Evolutionary conservation across 345 rosid species (phyloP).

Genomic region (Gossypium raimondii): DNA sequence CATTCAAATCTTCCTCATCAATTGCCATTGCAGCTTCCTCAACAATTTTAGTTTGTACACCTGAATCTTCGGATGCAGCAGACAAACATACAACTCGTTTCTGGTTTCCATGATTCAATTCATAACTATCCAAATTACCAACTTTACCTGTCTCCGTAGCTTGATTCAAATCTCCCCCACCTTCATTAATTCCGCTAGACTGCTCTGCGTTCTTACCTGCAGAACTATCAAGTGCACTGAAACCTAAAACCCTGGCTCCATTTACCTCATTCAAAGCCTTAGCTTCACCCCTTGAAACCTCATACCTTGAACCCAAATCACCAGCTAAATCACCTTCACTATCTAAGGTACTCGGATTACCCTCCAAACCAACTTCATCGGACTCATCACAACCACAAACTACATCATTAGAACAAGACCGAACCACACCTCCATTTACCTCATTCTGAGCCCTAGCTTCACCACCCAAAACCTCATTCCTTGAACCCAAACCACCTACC

Average conservation of each 20-base stretch:
- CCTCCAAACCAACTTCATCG: conserved; percentile 3
- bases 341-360: conserved; percentile 14
- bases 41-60: conserved; percentile 3
- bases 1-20: conserved; percentile 11
- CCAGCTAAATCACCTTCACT: conserved; percentile 15
- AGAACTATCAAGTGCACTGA: conserved; percentile 12
- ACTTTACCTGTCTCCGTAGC: conserved; percentile 10
- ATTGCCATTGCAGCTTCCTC: conserved; percentile 8
- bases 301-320: conserved; percentile 6
- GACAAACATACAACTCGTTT: conserved; percentile 11
- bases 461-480: conserved; percentile 16
- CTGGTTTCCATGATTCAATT: conserved; percentile 10
- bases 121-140: conserved; percentile 9
- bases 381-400: conserved; percentile 5
- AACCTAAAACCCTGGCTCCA: conserved; percentile 15
- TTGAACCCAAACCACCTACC: conserved; percentile 12
- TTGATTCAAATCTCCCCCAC: conserved; percentile 12
- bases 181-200: background rate
- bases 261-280: conserved; percentile 3
- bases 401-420: conserved; percentile 17
- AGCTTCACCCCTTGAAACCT: conserved; percentile 19
- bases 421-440: conserved; percentile 19
- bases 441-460: conserved; percentile 12
- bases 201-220: background rate
- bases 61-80: conserved; percentile 14